Evolutionary conservation across 1,284 basidiomycete genomes (phyloP).

Genomic region (Cryptococcus deneoformans): DNA sequence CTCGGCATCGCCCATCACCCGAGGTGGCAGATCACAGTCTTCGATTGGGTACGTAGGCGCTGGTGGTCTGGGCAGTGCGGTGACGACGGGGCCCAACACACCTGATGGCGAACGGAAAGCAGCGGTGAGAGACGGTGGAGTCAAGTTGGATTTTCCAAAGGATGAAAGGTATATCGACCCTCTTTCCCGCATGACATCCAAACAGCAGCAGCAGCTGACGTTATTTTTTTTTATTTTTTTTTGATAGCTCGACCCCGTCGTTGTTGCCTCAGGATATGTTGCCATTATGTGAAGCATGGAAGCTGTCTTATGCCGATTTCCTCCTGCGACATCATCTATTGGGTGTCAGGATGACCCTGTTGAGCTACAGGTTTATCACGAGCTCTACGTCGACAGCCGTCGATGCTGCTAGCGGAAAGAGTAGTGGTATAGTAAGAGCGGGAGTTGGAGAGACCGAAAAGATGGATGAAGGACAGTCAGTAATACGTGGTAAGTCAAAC

Average conservation of each 20-base stretch:
- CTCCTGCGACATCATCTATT: conserved; percentile 67
- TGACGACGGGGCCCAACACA: not conserved
- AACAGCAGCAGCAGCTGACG: not conserved
- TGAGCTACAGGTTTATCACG: conserved; percentile 56
- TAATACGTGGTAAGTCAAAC: not conserved
- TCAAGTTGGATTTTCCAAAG: conserved; percentile 23
- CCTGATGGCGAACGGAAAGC: not conserved
- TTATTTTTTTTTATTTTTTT: not conserved
- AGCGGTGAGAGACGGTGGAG: conserved; percentile 15
- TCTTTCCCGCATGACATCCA: conserved; percentile 2
- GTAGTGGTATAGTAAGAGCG: not conserved
- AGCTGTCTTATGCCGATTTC: conserved; percentile 66
- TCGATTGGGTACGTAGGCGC: not conserved
- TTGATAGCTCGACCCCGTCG: conserved; percentile 22
- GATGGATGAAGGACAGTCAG: not conserved
- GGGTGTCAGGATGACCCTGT: conserved; percentile 64
- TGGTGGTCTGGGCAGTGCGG: not conserved
- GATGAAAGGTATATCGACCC: conserved; percentile 26
- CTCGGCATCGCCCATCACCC: too few species aligned
- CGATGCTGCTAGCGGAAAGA: conserved; percentile 12
- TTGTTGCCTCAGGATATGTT: conserved; percentile 27
- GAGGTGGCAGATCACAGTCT: not conserved
- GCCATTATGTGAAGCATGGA: conserved; percentile 33
- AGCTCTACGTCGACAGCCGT: not conserved
- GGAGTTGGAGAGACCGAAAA: not conserved